Conservation (phyloP, 2,329 filamentous ascomycete genomes). For the Blumeria graminis region DNA sequence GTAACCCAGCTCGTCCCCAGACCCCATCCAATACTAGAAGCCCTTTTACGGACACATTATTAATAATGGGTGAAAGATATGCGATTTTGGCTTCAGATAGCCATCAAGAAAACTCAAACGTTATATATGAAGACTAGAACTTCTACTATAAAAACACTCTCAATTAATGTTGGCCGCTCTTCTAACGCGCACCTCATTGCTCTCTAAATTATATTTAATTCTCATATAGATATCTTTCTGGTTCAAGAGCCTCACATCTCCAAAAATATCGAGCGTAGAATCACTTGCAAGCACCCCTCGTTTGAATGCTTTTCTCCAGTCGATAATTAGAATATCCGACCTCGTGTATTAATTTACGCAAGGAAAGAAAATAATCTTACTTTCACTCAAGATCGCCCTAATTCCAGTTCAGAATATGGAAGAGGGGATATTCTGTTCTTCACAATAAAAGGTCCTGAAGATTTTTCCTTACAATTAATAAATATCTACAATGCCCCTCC, state of each 20-base stretch:
- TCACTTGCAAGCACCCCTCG: not conserved
- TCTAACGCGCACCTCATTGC: not conserved
- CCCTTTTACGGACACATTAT: not conserved
- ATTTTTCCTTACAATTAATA: not conserved
- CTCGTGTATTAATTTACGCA: not conserved
- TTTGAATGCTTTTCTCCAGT: not conserved
- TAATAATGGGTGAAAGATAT: not conserved
- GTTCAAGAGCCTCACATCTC: not conserved
- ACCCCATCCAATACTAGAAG: not conserved
- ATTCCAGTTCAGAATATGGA: not conserved
- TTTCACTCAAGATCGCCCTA: too few relatives aligned
- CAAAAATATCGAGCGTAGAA: not conserved
- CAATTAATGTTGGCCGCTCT: not conserved
- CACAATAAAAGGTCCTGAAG: not conserved
- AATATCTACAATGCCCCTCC: not conserved
- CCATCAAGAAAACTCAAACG: not conserved
- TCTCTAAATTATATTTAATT: not conserved
- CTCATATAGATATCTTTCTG: not conserved
- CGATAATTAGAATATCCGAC: not conserved
- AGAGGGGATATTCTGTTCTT: not conserved
- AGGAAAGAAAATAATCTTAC: not conserved
- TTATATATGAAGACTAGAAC: not conserved
- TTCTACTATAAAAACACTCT: not conserved
- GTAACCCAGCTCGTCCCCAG: too few relatives aligned
- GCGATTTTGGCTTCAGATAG: not conserved